phyloP scores from a whole-genome alignment of 2,329 filamentous ascomycete genomes.

The Paradendryphiella salina region DNA sequence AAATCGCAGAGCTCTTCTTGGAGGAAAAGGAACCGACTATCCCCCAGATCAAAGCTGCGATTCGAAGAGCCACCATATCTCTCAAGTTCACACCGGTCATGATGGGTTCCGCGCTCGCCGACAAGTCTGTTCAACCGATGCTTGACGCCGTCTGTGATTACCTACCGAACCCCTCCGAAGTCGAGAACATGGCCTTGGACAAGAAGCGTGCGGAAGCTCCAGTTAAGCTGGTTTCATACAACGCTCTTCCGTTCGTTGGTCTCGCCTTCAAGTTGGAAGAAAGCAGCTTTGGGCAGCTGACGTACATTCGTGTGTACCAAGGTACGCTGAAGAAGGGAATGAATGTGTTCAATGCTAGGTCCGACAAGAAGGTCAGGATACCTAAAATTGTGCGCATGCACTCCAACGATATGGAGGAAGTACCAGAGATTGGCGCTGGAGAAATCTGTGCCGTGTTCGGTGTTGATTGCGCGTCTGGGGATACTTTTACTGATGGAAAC shows the following conservation, averaged over 20 bases:
- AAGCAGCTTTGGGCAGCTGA: slow-evolving; percentile 96
- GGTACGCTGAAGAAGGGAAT: slow-evolving; percentile 84
- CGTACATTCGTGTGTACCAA: slow-evolving; percentile 98
- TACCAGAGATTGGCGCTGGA: slow-evolving; percentile 86
- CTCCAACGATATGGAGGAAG: slow-evolving; percentile 99
- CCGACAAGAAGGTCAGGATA: slow-evolving; percentile 93
- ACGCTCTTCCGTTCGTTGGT: slow-evolving; percentile 89
- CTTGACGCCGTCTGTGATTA: slow-evolving; percentile 96
- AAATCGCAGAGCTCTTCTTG: slow-evolving; percentile 93
- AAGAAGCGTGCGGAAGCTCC: slow-evolving; percentile 74
- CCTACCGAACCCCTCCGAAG: slow-evolving; percentile 86
- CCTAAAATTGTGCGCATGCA: slow-evolving; percentile 99
- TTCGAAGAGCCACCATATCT: slow-evolving; percentile 84
- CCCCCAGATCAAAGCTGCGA: slow-evolving; percentile 86
- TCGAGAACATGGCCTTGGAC: slow-evolving; percentile 88
- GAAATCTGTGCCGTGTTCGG: slow-evolving; percentile 99
- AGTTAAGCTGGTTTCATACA: slow-evolving; percentile 90
- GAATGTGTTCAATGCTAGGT: slow-evolving; percentile 91
- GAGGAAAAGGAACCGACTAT: slow-evolving; percentile 80
- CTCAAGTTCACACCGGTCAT: slow-evolving; percentile 92
- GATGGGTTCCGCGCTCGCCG: slow-evolving; percentile 93
- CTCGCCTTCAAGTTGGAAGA: slow-evolving; percentile 99
- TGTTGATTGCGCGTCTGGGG: slow-evolving; percentile 94
- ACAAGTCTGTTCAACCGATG: slow-evolving; percentile 95
- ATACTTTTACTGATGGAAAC: slow-evolving; percentile 94